Percentiles rank a stretch among this genome's conserved stretches.
Evolutionary conservation across 768 basidiomycete genomes (phyloP).

Genomic region (Austroboletus festivus): DNA sequence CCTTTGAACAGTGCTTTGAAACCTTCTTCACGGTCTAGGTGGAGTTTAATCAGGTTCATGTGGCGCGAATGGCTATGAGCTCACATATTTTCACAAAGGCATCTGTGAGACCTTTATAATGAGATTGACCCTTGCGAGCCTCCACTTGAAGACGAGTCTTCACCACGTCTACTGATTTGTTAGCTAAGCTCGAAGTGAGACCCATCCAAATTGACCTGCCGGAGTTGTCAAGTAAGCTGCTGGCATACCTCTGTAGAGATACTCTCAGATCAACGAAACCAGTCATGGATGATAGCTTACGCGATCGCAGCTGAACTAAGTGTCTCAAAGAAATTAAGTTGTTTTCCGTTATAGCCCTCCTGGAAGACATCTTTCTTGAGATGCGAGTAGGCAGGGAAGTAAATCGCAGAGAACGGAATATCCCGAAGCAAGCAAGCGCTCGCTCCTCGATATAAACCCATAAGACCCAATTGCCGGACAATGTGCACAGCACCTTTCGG

Average conservation of each 20-base stretch:
- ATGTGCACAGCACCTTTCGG: conserved; percentile 91
- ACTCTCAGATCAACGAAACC: conserved; percentile 26
- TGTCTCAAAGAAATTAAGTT: conserved; percentile 87
- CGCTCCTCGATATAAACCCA: conserved; percentile 92
- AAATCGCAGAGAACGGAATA: conserved; percentile 95
- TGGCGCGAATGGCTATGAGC: conserved; percentile 28
- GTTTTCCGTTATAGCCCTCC: conserved; percentile 94
- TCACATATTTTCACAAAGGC: conserved; percentile 88
- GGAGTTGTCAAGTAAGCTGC: conserved; percentile 93
- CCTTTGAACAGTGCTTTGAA: conserved; percentile 90
- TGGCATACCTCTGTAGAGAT: conserved; percentile 82
- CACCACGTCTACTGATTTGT: conserved; percentile 71
- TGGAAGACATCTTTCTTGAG: conserved; percentile 92
- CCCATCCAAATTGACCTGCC: conserved; percentile 52
- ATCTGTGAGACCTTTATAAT: conserved; percentile 87
- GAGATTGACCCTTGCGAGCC: conserved; percentile 83
- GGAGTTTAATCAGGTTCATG: conserved; percentile 5
- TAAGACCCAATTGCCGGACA: conserved; percentile 83
- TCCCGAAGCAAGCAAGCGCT: conserved; percentile 92
- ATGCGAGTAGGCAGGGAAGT: conserved; percentile 86
- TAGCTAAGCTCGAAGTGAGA: conserved; percentile 12
- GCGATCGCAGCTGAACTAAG: conserved; percentile 76
- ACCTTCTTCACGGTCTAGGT: conserved; percentile 80
- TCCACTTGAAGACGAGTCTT: conserved; percentile 97
- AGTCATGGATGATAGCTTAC: conserved; percentile 44